Evolutionary conservation across 2,329 filamentous ascomycete genomes (phyloP).

Genomic region (Fusarium sp.): DNA sequence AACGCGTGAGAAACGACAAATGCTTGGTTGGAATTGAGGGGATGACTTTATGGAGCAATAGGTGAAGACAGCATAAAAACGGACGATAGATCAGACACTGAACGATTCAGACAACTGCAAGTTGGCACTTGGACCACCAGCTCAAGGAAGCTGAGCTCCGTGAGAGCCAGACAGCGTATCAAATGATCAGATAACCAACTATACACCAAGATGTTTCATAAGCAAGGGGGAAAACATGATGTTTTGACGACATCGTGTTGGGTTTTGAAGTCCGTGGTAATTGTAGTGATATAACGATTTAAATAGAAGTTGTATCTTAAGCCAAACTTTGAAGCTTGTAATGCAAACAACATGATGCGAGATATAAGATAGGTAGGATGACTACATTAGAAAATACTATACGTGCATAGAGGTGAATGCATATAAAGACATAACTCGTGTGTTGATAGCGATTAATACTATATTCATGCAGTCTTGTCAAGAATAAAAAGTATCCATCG

Average conservation of each 20-base stretch:
- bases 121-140: constrained; percentile 29
- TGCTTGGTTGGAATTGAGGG: background rate
- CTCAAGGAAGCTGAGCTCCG: background rate
- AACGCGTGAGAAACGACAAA: background rate
- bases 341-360: background rate
- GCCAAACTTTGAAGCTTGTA: background rate
- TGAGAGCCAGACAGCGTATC: background rate
- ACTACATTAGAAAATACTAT: background rate
- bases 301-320: background rate
- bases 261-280: background rate
- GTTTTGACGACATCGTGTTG: background rate
- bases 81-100: constrained; percentile 33
- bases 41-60: background rate
- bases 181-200: background rate
- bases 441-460: background rate
- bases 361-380: background rate
- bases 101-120: constrained; percentile 28
- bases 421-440: background rate
- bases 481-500: background rate
- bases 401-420: background rate
- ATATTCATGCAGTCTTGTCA: background rate
- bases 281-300: background rate
- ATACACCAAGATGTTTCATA: too few relatives aligned
- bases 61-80: constrained; percentile 24
- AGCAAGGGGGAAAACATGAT: background rate